Conservation (phyloP, 768 basidiomycete genomes). For the Russula compacta region DNA sequence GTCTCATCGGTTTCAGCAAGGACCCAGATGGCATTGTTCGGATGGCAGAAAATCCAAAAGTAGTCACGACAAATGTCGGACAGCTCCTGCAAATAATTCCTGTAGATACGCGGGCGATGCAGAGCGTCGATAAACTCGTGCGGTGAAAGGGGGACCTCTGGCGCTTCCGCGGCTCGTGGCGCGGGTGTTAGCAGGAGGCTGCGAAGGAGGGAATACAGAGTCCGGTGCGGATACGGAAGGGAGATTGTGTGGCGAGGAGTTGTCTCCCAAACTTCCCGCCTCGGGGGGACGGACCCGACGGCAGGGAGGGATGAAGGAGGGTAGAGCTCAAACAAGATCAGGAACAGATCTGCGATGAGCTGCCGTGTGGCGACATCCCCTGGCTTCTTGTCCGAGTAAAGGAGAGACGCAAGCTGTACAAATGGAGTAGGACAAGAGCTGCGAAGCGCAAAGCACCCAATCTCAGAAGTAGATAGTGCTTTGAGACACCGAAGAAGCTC, state of each 20-base stretch:
- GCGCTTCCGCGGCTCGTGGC: slow-evolving; percentile 55
- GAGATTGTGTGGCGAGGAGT: slow-evolving; percentile 45
- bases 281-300: slow-evolving; percentile 25
- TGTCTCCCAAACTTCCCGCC: slow-evolving; percentile 23
- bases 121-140: slow-evolving; percentile 75
- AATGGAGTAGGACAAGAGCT: slow-evolving; percentile 85
- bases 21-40: slow-evolving; percentile 86
- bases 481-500: slow-evolving; percentile 92
- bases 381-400: slow-evolving; percentile 97
- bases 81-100: slow-evolving; percentile 73
- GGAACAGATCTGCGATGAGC: slow-evolving; percentile 80
- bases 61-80: slow-evolving; percentile 89
- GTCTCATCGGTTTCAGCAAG: slow-evolving; percentile 75
- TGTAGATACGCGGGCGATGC: slow-evolving; percentile 65
- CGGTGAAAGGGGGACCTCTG: slow-evolving; percentile 51
- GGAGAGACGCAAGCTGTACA: slow-evolving; percentile 66
- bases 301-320: slow-evolving; percentile 61
- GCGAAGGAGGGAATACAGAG: slow-evolving; percentile 64
- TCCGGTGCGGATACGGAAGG: slow-evolving; percentile 66
- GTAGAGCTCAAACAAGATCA: slow-evolving; percentile 85
- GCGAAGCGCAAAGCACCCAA: slow-evolving; percentile 87
- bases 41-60: slow-evolving; percentile 97
- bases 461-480: slow-evolving; percentile 80
- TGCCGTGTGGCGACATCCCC: slow-evolving; percentile 88
- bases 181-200: slow-evolving; percentile 66